Conservation (phyloP, 768 basidiomycete genomes). For the Wakefieldia striispora region DNA sequence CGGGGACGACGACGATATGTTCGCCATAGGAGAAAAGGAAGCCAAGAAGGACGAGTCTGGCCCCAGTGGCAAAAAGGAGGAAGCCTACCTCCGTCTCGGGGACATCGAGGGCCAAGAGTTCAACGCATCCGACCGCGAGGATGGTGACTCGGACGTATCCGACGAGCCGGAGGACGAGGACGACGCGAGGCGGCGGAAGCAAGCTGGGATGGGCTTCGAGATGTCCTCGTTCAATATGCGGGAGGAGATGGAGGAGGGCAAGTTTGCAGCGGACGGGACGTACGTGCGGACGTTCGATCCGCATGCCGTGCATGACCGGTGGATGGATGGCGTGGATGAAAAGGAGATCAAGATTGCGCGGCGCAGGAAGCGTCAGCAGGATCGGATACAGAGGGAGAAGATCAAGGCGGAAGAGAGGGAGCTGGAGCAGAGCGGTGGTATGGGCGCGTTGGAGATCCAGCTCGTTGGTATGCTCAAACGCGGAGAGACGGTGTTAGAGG, state of each 20-base stretch:
- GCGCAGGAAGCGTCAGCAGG: slow-evolving; percentile 70
- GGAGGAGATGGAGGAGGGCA: slow-evolving; percentile 97
- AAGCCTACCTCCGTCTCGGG: slow-evolving; percentile 78
- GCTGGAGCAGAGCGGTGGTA: slow-evolving; percentile 64
- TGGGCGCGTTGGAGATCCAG: slow-evolving; percentile 58
- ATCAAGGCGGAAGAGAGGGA: slow-evolving; percentile 74
- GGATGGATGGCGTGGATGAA: slow-evolving; percentile 92
- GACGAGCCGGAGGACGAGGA: slow-evolving; percentile 65
- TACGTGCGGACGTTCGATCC: slow-evolving; percentile 87
- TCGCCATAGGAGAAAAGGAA: slow-evolving; percentile 62
- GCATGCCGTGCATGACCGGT: slow-evolving; percentile 88
- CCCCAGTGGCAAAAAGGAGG: slow-evolving; percentile 54
- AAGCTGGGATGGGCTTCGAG: slow-evolving; percentile 90
- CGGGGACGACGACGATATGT: slow-evolving; percentile 79
- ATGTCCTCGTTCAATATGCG: slow-evolving; percentile 98
- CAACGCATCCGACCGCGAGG: slow-evolving; percentile 33
- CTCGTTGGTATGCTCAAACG: slow-evolving; percentile 77
- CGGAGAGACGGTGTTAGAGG: slow-evolving; percentile 89
- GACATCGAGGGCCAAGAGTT: slow-evolving; percentile 99
- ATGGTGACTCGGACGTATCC: neutral
- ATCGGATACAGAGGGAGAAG: slow-evolving; percentile 67
- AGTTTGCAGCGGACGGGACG: slow-evolving; percentile 91
- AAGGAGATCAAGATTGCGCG: slow-evolving; percentile 81
- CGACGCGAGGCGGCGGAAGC: slow-evolving; percentile 69
- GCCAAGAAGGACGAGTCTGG: slow-evolving; percentile 43